A percentile compares a stretch with the other conserved stretches of the same genome.
These are phyloP conservation scores for Cicer judaicum DNA, from an alignment of 306 rosid genomes.

Conservation along the genomic window DNA sequence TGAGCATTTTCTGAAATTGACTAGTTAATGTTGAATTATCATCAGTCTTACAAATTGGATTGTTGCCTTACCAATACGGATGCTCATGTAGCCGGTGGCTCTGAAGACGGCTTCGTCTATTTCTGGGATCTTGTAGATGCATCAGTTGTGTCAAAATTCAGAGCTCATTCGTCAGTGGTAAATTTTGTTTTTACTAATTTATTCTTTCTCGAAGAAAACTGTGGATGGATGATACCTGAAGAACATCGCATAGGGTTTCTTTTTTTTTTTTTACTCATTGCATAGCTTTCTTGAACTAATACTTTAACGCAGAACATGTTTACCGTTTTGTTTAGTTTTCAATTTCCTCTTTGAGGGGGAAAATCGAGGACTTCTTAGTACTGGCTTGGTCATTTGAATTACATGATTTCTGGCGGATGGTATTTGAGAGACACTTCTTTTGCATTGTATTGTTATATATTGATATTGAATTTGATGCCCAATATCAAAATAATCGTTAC, in stretches of 20 bases:
- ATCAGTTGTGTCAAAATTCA: constrained; percentile 74
- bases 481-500: not conserved
- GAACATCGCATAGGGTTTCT: constrained; percentile 22
- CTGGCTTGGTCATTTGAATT: constrained; percentile 9
- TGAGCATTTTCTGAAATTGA: constrained; percentile 21
- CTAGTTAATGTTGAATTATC: constrained; percentile 36
- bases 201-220: constrained; percentile 25
- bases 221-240: constrained; percentile 14
- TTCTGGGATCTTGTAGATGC: constrained; percentile 98
- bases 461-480: not conserved
- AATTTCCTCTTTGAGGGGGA: constrained; percentile 6
- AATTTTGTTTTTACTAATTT: not conserved
- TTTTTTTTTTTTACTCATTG: not conserved
- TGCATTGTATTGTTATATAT: not conserved
- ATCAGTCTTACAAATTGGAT: constrained; percentile 89
- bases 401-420: constrained; percentile 1
- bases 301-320: not conserved
- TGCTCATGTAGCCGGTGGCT: constrained; percentile 90
- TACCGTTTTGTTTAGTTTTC: constrained; percentile 23
- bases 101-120: constrained; percentile 86
- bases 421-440: constrained; percentile 10
- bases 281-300: constrained; percentile 13
- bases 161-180: constrained; percentile 93
- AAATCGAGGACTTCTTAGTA: not conserved
- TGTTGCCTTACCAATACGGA: constrained; percentile 92